Evolutionary conservation across 305 asterid genomes (phyloP).

Genomic region (Fraxinus latifolia): DNA sequence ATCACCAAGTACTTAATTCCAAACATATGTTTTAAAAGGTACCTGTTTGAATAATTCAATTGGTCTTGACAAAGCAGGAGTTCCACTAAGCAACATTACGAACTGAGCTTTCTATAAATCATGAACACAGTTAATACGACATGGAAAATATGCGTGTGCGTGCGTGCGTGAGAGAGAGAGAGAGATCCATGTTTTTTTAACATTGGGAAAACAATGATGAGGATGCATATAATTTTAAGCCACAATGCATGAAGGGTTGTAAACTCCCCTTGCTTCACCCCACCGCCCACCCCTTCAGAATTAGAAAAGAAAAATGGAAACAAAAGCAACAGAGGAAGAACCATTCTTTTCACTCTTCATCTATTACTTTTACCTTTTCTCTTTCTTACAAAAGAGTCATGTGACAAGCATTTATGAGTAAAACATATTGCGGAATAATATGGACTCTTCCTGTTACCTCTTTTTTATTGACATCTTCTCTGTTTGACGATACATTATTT

Average conservation of each 20-base stretch:
- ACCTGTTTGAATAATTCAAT: constrained; percentile 96
- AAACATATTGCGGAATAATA: background rate
- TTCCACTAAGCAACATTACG: constrained; percentile 86
- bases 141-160: background rate
- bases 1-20: constrained; percentile 5
- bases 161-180: background rate
- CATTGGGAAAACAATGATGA: constrained; percentile 6
- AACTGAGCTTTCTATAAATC: constrained; percentile 73
- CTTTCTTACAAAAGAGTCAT: constrained; percentile 2
- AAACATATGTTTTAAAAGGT: constrained; percentile 1
- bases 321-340: background rate
- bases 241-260: background rate
- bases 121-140: constrained; percentile 22
- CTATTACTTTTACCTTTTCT: constrained; percentile 7
- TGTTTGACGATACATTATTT: constrained; percentile 6
- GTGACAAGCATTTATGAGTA: constrained; percentile 1
- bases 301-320: constrained; percentile 6
- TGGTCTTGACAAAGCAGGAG: constrained; percentile 97
- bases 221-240: constrained; percentile 3
- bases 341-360: constrained; percentile 11
- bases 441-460: background rate
- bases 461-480: constrained; percentile 8
- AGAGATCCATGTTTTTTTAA: constrained; percentile 12
- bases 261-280: background rate
- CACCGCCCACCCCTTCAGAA: background rate